Base-by-base conservation (phyloP, 2,329 filamentous ascomycete genomes). In the Claviceps digitariae region DNA sequence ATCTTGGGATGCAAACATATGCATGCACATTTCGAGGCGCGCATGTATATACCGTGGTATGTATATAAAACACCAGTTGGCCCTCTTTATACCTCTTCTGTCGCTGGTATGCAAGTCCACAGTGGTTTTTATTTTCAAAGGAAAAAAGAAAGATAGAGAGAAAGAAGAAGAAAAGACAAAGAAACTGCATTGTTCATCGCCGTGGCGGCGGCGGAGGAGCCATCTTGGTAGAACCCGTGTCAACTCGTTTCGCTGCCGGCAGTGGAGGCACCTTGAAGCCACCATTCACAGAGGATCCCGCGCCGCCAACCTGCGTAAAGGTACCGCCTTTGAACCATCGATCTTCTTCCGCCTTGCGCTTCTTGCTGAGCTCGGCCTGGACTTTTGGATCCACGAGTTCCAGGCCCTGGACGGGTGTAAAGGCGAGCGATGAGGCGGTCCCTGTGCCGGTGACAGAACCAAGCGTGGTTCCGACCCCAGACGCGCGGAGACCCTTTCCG, bases 291-390 rank as follows among this genome's bases (percentile, higher is more conserved):
- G 58, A 58, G 57, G 80, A 80, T 57, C 64, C 67, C 4, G 15
- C 45, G 15, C 73, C 72, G 10, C 82, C 82, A 53, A 95, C 79
- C 67, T 96, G 90, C 9, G 93, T 96, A 64, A 98, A 98, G 0
- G 88, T 90, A n/a, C 93, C 93, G 48, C 89, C 87, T 69, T 93
- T 95, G 74, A 98, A 98, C 85, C 90, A 98, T 40, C 89, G 77
- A 65, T 97, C 91, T 66, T 95, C 89, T 58, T 97, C 93, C 0
- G 89, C 90, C 67, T 95, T 94, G 58, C 90, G 77, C 74, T 97
- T 97, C 61, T 89, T 79, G 64, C 79, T 90, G 66, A 95, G 78
- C 72, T 96, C 90, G 8, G 88, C 87, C 60, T 90, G 83, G 54
- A 87, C 81, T 73, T 93, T 95, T 23, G 93, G 93, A 66, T 97